Evolutionary conservation across 2,329 filamentous ascomycete genomes (phyloP).

Genomic region (Alternaria gaisen): DNA sequence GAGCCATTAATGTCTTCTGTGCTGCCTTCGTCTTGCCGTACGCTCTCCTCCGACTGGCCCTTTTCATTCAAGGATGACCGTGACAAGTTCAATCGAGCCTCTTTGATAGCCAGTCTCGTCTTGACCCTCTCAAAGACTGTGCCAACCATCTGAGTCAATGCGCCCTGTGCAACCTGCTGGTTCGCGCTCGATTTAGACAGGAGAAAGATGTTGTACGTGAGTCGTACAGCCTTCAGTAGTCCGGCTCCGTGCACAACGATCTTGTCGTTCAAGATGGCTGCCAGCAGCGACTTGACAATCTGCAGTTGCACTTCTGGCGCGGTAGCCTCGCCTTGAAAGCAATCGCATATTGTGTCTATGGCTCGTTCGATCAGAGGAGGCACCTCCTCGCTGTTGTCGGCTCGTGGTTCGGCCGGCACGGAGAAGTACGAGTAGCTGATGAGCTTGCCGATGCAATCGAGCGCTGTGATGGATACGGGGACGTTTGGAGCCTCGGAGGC

Average conservation of each 20-base stretch:
- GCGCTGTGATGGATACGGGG: conserved; percentile 83
- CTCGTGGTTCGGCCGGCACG: conserved; percentile 62
- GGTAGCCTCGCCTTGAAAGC: conserved; percentile 96
- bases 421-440: conserved; percentile 99
- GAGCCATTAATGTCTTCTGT: conserved; percentile 37
- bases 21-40: conserved; percentile 39
- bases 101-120: conserved; percentile 84
- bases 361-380: conserved; percentile 92
- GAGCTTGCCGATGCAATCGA: conserved; percentile 98
- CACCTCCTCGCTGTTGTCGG: conserved; percentile 47
- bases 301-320: conserved; percentile 92
- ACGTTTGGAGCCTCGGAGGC: conserved; percentile 88
- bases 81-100: conserved; percentile 70
- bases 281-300: conserved; percentile 95
- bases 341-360: conserved; percentile 99
- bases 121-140: conserved; percentile 97
- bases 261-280: conserved; percentile 97
- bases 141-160: conserved; percentile 96
- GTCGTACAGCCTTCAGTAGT: conserved; percentile 92
- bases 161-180: conserved; percentile 96
- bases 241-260: conserved; percentile 98
- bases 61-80: conserved; percentile 54
- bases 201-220: conserved; percentile 99
- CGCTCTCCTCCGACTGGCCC: conserved; percentile 44
- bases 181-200: conserved; percentile 93